Evolutionary conservation across 768 basidiomycete genomes (phyloP), one percentile per base, ranked within the genome.

Genomic region (Lactifluus rugatus): DNA sequence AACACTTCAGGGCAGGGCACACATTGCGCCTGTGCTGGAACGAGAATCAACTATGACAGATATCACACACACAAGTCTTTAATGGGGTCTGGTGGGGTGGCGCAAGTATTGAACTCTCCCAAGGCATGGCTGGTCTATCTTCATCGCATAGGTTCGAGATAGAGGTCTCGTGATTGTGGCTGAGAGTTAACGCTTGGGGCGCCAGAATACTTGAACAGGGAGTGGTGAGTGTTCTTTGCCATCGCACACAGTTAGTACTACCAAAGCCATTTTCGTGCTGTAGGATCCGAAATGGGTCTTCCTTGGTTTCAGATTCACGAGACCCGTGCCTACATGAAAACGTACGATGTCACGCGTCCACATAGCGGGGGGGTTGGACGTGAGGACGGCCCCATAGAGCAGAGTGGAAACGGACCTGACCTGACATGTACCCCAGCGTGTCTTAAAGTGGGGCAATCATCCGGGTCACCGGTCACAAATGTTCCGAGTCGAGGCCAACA

Each of bases 291-390:
- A 47, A 17, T 25, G 28, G 32, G 5, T 31, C 21, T 25, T 32
- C 19, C n/a, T n/a, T n/a, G 16, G 51, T 58, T 47, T 58, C 51
- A 52, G 45, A 57, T 47, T 46, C 57, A 57, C 34, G 45, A 14
- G 14, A 36, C 28, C 34, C n/a, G n/a, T 36, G 13, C 34, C 28
- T 28, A 28, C 28, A 28, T 28, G 28, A 28, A 5, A 31, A 5
- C 28, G 9, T 31, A 31, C 3, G 28, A 7, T 28, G 28, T 31
- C 28, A 31, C 28, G 28, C 34, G 34, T 36, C 34, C 34, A 13
- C 46, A 39, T 16, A 39, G 5, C 17, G 37, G 37, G 5, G n/a
- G 3, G 5, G 14, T 39, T 39, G 28, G 37, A 39, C n/a, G n/a
- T n/a, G n/a, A n/a, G n/a, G 37, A 17, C 37, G 17, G n/a, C n/a